A percentile compares a stretch with the other conserved stretches of the same genome.
Conservation (phyloP, 2,329 filamentous ascomycete species). For the Cytospora piceae region DNA sequence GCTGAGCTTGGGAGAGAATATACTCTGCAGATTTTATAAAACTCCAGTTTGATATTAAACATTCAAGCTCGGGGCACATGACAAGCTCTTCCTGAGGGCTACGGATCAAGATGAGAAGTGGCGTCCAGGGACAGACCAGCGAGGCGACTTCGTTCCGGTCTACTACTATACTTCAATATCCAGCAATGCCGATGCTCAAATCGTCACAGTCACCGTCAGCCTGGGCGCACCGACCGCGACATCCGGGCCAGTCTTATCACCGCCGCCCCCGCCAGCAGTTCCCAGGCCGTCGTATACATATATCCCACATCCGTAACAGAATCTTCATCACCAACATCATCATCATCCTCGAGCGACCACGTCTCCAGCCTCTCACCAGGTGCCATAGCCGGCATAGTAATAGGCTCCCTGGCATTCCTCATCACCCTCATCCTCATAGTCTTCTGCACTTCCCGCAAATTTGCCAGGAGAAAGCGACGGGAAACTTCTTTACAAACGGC, state of each 20-base stretch:
- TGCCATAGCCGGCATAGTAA: slow-evolving; percentile 36
- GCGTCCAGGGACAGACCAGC: background rate
- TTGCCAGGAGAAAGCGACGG: slow-evolving; percentile 24
- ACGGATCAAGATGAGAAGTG: background rate
- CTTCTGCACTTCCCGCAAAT: slow-evolving; percentile 25
- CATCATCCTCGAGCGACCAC: slow-evolving; percentile 4
- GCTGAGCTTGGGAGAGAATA: background rate
- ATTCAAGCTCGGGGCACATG: background rate
- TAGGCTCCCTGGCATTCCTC: slow-evolving; percentile 30
- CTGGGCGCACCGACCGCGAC: slow-evolving; percentile 5
- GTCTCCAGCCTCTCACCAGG: slow-evolving; percentile 27
- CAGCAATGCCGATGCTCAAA: background rate
- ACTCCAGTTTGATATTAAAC: background rate
- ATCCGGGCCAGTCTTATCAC: slow-evolving; percentile 8
- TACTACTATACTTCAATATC: background rate
- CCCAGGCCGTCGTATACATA: slow-evolving; percentile 25
- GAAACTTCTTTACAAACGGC: slow-evolving; percentile 1
- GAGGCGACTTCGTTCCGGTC: background rate
- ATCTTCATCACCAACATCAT: slow-evolving; percentile 5
- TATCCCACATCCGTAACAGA: slow-evolving; percentile 21
- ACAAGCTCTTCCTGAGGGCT: background rate
- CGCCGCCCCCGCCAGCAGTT: slow-evolving; percentile 18
- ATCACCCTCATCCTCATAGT: slow-evolving; percentile 30
- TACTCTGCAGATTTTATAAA: background rate
- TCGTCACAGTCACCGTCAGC: slow-evolving; percentile 27